Percentiles rank a stretch among this genome's conserved stretches.
Conservation (phyloP, 1,139 yeast genomes). For the Geotrichum macrosporum region DNA sequence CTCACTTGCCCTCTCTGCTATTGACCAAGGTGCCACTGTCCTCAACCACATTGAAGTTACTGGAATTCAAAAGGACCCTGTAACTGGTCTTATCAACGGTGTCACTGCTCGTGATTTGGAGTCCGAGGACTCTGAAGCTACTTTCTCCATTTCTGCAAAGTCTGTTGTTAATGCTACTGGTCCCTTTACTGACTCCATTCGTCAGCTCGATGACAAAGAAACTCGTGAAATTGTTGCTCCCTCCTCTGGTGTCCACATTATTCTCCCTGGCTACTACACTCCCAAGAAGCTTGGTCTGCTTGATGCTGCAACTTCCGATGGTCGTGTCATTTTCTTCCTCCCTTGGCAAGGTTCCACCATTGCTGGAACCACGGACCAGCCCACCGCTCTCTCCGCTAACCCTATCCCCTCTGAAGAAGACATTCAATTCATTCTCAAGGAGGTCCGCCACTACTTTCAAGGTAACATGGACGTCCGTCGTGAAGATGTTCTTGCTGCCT, state of each 20-base stretch:
- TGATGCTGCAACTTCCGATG: conserved; percentile 90
- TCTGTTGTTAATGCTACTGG: conserved; percentile 91
- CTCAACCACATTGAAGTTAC: conserved; percentile 81
- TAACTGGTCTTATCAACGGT: conserved; percentile 61
- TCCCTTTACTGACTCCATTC: conserved; percentile 78
- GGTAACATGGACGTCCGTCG: conserved; percentile 78
- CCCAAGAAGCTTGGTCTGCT: conserved; percentile 83
- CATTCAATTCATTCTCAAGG: conserved; percentile 80
- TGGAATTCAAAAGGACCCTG: conserved; percentile 61
- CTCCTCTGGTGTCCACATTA: conserved; percentile 88
- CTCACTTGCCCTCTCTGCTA: conserved; percentile 79
- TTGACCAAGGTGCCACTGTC: conserved; percentile 83
- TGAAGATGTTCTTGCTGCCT: conserved; percentile 88
- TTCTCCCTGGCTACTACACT: conserved; percentile 88
- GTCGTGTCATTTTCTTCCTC: conserved; percentile 92
- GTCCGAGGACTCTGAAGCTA: conserved; percentile 39
- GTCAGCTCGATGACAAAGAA: conserved; percentile 70
- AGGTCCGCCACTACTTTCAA: conserved; percentile 76
- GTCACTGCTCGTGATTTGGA: conserved; percentile 73
- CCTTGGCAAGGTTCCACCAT: conserved; percentile 98
- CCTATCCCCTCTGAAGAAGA: conserved; percentile 89
- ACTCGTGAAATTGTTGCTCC: conserved; percentile 83
- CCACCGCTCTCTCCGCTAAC: conserved; percentile 56
- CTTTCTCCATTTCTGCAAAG: conserved; percentile 54
- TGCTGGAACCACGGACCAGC: conserved; percentile 93